phyloP scores from a whole-genome alignment of 805 yeast species.

The Ogataea ramenticola region DNA sequence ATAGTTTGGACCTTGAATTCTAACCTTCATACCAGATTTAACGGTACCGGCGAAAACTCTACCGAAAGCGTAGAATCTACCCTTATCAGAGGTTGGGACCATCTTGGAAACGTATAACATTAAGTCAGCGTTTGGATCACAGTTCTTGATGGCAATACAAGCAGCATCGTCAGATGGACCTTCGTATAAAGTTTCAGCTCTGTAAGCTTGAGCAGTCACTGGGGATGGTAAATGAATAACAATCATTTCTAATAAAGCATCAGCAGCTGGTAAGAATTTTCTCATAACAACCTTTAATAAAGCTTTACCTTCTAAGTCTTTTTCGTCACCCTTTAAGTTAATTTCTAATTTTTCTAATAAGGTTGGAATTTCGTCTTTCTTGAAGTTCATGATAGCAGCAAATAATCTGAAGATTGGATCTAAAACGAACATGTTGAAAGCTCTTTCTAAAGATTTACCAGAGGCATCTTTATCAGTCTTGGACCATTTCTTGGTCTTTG shows the following conservation, averaged over 20 bases:
- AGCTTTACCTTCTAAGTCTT: slow-evolving; percentile 98
- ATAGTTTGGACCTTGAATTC: slow-evolving; percentile 99
- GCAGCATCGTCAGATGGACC: slow-evolving; percentile 94
- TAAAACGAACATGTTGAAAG: slow-evolving; percentile 97
- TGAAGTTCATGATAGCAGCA: slow-evolving; percentile 97
- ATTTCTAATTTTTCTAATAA: slow-evolving; percentile 93
- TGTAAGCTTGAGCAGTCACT: slow-evolving; percentile 97
- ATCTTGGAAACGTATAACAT: slow-evolving; percentile 99
- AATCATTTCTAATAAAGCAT: slow-evolving; percentile 98
- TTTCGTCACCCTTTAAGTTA: slow-evolving; percentile 90
- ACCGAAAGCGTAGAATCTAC: slow-evolving; percentile 99
- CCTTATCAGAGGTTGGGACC: slow-evolving; percentile 99
- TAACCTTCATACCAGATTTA: slow-evolving; percentile 96
- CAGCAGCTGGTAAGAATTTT: slow-evolving; percentile 99
- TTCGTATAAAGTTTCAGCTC: slow-evolving; percentile 98
- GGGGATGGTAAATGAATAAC: slow-evolving; percentile 98
- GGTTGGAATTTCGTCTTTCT: slow-evolving; percentile 92
- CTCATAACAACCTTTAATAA: slow-evolving; percentile 97
- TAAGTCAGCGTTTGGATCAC: slow-evolving; percentile 97
- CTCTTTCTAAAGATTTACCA: slow-evolving; percentile 95
- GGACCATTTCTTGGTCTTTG: slow-evolving; percentile 99
- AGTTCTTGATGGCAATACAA: slow-evolving; percentile 89
- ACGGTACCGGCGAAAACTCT: slow-evolving; percentile 99
- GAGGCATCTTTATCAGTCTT: slow-evolving; percentile 92
- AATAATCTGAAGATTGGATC: slow-evolving; percentile 99